Evolutionary conservation across 2,329 filamentous ascomycete species (phyloP).

Genomic region (Orbilia brochopaga): DNA sequence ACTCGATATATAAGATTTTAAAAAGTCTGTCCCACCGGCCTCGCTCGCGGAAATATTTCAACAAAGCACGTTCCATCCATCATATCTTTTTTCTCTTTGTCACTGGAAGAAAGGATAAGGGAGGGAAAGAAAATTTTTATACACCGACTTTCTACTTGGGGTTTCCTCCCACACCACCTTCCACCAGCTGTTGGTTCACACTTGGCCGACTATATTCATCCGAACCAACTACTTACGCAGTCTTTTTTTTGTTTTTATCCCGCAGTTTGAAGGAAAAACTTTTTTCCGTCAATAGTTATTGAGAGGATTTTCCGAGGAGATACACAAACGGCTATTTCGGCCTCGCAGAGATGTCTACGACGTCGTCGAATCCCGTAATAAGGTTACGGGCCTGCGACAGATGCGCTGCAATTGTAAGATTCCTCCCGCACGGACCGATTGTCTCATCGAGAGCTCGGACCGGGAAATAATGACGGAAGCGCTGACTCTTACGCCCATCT

Average conservation of each 20-base stretch:
- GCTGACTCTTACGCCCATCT: constrained; percentile 26
- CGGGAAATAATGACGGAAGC: no score
- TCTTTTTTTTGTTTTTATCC: constrained; percentile 27
- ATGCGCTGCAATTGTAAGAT: constrained; percentile 49
- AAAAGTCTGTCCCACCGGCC: constrained; percentile 27
- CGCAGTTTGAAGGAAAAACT: constrained; percentile 38
- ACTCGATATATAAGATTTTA: constrained; percentile 46
- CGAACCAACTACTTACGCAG: constrained; percentile 24
- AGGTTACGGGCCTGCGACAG: constrained; percentile 51
- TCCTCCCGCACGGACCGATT: constrained; percentile 10
- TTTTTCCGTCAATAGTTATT: constrained; percentile 43
- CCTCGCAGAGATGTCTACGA: constrained; percentile 30
- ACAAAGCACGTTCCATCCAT: constrained; percentile 31
- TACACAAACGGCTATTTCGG: background rate
- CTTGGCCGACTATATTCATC: constrained; percentile 45
- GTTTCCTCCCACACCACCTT: constrained; percentile 25
- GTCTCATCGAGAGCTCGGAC: constrained; percentile 9
- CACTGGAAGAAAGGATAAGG: no score
- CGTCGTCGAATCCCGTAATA: constrained; percentile 43
- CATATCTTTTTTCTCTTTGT: constrained; percentile 18
- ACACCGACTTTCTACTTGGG: constrained; percentile 33
- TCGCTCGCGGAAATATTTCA: constrained; percentile 46
- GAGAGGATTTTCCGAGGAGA: constrained; percentile 15
- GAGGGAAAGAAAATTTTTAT: constrained; percentile 4
- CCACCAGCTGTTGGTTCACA: constrained; percentile 32